Conservation (phyloP, 1,284 basidiomycete genomes). For the Microbotryum violaceum region DNA sequence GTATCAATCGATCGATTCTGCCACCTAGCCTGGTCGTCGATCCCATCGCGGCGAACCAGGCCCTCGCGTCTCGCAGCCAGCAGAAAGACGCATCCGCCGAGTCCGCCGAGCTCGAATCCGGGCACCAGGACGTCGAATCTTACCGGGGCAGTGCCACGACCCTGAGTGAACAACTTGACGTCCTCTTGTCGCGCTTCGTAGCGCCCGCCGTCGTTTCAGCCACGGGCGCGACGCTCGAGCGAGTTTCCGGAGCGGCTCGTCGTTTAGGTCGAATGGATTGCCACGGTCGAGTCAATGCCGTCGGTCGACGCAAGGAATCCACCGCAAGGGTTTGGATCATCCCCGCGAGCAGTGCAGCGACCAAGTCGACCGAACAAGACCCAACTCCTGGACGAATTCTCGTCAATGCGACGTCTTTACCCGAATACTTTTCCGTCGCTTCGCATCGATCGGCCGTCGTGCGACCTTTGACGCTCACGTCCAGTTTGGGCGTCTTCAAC, state of each 20-base stretch:
- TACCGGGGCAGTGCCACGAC: neutral
- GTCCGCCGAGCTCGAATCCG: neutral
- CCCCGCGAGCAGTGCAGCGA: slow-evolving; percentile 42
- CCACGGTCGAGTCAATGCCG: slow-evolving; percentile 68
- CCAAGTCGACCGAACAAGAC: slow-evolving; percentile 14
- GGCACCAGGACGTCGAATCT: neutral
- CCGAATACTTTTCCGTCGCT: slow-evolving; percentile 67
- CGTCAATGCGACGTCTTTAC: slow-evolving; percentile 73
- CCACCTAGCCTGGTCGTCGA: slow-evolving; percentile 20
- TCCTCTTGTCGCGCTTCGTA: slow-evolving; percentile 23
- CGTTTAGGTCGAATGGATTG: slow-evolving; percentile 47
- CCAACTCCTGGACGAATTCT: slow-evolving; percentile 47
- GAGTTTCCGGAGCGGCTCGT: slow-evolving; percentile 20
- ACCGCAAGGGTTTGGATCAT: slow-evolving; percentile 90
- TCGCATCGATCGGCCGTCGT: slow-evolving; percentile 71
- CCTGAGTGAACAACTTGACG: slow-evolving; percentile 22
- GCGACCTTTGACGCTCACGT: slow-evolving; percentile 74
- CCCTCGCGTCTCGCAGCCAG: neutral
- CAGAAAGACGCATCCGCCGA: neutral
- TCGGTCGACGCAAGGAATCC: slow-evolving; percentile 78
- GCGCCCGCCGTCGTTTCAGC: slow-evolving; percentile 15
- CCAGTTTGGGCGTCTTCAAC: slow-evolving; percentile 84
- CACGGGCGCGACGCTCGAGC: slow-evolving; percentile 21
- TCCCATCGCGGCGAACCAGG: slow-evolving; percentile 20
- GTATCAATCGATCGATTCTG: no score